Evolutionary conservation across 108 stramenopile genomes (phyloP), one percentile per base, ranked within the genome.

Genomic region (Nannochloropsis gaditana): DNA sequence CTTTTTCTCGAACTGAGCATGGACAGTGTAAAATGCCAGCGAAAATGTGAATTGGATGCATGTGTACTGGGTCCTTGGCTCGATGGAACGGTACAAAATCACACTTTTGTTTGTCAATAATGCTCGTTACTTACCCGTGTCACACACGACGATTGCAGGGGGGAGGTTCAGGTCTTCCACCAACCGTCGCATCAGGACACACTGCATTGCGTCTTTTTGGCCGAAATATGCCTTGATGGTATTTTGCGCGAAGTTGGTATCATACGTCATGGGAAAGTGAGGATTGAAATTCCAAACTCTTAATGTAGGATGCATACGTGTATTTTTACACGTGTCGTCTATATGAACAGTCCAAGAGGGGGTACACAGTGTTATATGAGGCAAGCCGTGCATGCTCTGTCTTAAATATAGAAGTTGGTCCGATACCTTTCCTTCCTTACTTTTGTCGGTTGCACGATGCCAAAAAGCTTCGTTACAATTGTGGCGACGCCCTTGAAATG

Each of bases 401-500:
- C 31, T 31, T 31, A 31, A 31, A 31, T 31, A 31, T 31, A 31
- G 31, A 31, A 31, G 31, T 31, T 31, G 31, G 31, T 31, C 31
- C 31, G 31, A 31, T 31, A 31, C 31, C 31, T 31, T 31, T 31
- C 31, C 59, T n/a, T 73, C 10, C 15, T 15, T 50, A 73, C 59
- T 8, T 73, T 73, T 15, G 59, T 80, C 11, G 90, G 90, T 86
- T 85, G 85, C 45, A 97, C 96, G 85, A 97, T 93, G 90, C 97
- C 97, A 91, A 98, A 95, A 5, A 99, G 93, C 90, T 99, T 99
- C 1, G 96, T 95, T 15, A 99, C 98, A 59, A 99, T 93, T 9
- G 98, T 99, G 11, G 96, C 95, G 5, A 99, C 97, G 47, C 98
- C 98, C 21, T 94, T 93, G 90, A 99, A 97, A 87, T 96, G 96